A percentile compares a stretch with the other conserved stretches of the same genome.
Conservation (phyloP, 2,329 filamentous ascomycete species). For the Hirsutella thompsonii region DNA sequence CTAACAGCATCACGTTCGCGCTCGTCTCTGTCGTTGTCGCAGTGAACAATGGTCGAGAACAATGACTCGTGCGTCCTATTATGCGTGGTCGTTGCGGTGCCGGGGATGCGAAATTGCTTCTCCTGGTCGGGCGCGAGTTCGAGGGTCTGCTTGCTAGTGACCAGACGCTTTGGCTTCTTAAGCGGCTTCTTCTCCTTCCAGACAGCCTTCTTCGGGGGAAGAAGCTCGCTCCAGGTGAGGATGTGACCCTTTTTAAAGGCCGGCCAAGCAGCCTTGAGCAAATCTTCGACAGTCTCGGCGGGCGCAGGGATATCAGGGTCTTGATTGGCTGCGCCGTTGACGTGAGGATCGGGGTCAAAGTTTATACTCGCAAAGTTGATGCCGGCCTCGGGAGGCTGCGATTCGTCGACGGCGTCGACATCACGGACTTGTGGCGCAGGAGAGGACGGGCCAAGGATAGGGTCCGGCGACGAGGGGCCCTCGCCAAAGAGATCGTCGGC, state of each 20-base stretch:
- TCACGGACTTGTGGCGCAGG: slow-evolving; percentile 30
- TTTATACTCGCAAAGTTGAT: slow-evolving; percentile 29
- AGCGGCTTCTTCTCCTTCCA: slow-evolving; percentile 67
- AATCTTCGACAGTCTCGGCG: slow-evolving; percentile 59
- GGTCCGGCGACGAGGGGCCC: slow-evolving; percentile 35
- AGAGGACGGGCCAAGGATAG: slow-evolving; percentile 27
- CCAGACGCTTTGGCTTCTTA: slow-evolving; percentile 69
- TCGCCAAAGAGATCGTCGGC: slow-evolving; percentile 61
- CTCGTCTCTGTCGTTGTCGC: slow-evolving; percentile 23
- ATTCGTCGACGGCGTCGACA: slow-evolving; percentile 21
- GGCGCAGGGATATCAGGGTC: slow-evolving; percentile 53
- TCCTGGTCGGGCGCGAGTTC: slow-evolving; percentile 81
- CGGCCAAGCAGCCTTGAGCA: slow-evolving; percentile 71
- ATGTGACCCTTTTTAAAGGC: slow-evolving; percentile 63
- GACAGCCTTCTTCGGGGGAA: slow-evolving; percentile 67
- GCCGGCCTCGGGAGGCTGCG: slow-evolving; percentile 16
- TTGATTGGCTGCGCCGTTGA: slow-evolving; percentile 36
- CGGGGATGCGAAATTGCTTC: slow-evolving; percentile 67
- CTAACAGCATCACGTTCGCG: slow-evolving; percentile 23
- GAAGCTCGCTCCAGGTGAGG: slow-evolving; percentile 68
- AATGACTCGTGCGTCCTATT: slow-evolving; percentile 41
- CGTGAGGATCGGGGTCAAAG: slow-evolving; percentile 32
- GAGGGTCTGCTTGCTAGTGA: slow-evolving; percentile 77
- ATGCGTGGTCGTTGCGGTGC: slow-evolving; percentile 41
- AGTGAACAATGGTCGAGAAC: slow-evolving; percentile 32